Conservation (phyloP, 1,139 yeast genomes). For the Hansenula sp. region DNA sequence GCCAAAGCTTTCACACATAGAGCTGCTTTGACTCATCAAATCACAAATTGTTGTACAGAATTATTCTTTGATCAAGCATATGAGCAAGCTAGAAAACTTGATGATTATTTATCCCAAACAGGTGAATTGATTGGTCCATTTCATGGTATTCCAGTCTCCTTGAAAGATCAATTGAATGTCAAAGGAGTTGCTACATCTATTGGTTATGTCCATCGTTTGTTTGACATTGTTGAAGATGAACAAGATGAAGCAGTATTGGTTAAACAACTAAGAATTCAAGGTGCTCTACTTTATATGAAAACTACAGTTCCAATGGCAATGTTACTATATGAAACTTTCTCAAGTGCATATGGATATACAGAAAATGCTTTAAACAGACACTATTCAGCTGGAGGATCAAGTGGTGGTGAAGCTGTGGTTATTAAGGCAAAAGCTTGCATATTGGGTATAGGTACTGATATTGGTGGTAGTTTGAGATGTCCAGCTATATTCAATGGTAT, state of each 20-base stretch:
- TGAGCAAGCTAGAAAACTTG: constrained; percentile 41
- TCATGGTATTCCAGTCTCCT: constrained; percentile 67
- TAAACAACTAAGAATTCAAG: constrained; percentile 35
- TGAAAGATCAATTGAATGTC: constrained; percentile 47
- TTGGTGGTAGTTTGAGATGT: constrained; percentile 58
- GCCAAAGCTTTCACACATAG: constrained; percentile 50
- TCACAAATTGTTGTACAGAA: constrained; percentile 43
- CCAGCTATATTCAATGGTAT: constrained; percentile 53
- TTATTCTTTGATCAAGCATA: constrained; percentile 37
- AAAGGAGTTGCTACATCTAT: constrained; percentile 41
- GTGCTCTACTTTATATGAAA: constrained; percentile 53
- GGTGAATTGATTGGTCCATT: constrained; percentile 48
- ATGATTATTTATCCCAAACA: constrained; percentile 30
- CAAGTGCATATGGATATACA: constrained; percentile 43
- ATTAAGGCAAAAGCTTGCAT: constrained; percentile 50
- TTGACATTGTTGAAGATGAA: constrained; percentile 33
- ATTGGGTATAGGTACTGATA: constrained; percentile 58
- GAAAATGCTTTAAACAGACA: constrained; percentile 38
- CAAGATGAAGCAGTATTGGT: constrained; percentile 38
- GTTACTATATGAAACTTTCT: constrained; percentile 43
- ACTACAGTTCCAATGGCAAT: constrained; percentile 57
- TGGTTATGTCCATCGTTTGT: constrained; percentile 40
- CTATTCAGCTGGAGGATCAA: constrained; percentile 47
- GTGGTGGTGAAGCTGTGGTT: constrained; percentile 51
- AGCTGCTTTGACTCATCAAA: constrained; percentile 55